Percentiles rank a stretch among this genome's conserved stretches.
Conservation (phyloP, 768 basidiomycete genomes). For the Cystobasidium onofrii region DNA sequence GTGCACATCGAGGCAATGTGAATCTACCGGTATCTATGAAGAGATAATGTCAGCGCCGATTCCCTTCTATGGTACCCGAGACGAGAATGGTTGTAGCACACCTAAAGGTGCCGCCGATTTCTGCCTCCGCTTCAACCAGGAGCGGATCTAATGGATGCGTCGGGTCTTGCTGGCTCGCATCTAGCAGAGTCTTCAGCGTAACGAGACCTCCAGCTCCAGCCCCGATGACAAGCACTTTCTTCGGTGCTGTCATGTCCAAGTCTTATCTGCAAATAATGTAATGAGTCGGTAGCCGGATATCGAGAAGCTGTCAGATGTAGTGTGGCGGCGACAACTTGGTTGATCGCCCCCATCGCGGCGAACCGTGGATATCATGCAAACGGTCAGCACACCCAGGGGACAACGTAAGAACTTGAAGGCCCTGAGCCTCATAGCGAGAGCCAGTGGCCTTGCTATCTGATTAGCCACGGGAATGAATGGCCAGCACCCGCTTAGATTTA, state of each 20-base stretch:
- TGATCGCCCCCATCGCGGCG: no score
- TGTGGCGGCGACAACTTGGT: no score
- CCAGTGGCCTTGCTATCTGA: no score
- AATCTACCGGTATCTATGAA: not conserved
- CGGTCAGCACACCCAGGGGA: no score
- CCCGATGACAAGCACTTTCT: constrained; percentile 44
- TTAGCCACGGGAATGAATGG: no score
- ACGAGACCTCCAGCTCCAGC: constrained; percentile 54
- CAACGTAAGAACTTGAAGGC: no score
- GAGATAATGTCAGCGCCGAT: not conserved
- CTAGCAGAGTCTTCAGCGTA: constrained; percentile 52
- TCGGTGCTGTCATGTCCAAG: not conserved
- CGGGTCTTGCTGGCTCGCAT: constrained; percentile 45
- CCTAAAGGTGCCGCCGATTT: constrained; percentile 54
- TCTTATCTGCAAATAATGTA: not conserved
- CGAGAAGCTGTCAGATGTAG: no score
- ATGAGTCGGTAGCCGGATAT: not conserved
- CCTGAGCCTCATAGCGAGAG: no score
- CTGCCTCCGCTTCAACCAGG: constrained; percentile 47
- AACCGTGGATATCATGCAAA: no score
- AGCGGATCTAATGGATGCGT: constrained; percentile 50
- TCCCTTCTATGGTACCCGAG: not conserved
- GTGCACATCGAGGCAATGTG: not conserved
- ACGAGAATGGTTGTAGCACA: constrained; percentile 26
- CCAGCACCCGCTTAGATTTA: no score